These are phyloP conservation scores for Suillus paluster DNA, from an alignment of 768 basidiomycete species.

Conservation along the genomic window DNA sequence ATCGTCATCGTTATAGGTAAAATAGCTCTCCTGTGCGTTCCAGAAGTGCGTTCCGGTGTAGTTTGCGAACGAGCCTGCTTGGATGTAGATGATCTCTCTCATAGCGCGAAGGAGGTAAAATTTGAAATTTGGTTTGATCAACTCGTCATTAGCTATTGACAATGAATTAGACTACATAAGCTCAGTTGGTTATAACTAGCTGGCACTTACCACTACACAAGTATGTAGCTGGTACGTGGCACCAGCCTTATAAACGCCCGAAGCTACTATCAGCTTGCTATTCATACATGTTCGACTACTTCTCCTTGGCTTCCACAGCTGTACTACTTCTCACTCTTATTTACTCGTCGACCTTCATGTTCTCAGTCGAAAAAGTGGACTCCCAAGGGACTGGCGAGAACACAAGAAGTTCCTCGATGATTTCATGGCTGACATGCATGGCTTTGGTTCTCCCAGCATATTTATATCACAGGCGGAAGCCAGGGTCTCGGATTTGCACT, in stretches of 20 bases:
- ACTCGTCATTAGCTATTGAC: no score
- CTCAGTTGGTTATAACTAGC: no score
- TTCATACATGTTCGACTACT: not conserved
- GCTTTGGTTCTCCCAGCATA: conserved; percentile 54
- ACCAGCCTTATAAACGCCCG: no score
- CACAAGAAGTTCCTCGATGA: not conserved
- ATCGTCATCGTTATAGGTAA: conserved; percentile 51
- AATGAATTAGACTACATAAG: no score
- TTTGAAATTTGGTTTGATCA: no score
- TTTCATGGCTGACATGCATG: not conserved
- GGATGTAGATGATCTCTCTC: conserved; percentile 81
- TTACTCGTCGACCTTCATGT: conserved; percentile 15
- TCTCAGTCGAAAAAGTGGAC: conserved; percentile 33
- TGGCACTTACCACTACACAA: no score
- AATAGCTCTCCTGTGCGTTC: conserved; percentile 80
- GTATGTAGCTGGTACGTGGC: no score
- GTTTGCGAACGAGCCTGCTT: conserved; percentile 71
- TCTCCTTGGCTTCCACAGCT: not conserved
- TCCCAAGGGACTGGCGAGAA: conserved; percentile 20
- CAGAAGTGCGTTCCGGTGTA: conserved; percentile 79
- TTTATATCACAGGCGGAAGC: conserved; percentile 85
- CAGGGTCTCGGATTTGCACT: conserved; percentile 80
- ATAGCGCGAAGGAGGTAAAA: conserved; percentile 37
- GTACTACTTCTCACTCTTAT: conserved; percentile 3
- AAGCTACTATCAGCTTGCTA: no score